phyloP scores from a whole-genome alignment of 2,329 filamentous ascomycete genomes.

The Aspergillus costaricaensis region DNA sequence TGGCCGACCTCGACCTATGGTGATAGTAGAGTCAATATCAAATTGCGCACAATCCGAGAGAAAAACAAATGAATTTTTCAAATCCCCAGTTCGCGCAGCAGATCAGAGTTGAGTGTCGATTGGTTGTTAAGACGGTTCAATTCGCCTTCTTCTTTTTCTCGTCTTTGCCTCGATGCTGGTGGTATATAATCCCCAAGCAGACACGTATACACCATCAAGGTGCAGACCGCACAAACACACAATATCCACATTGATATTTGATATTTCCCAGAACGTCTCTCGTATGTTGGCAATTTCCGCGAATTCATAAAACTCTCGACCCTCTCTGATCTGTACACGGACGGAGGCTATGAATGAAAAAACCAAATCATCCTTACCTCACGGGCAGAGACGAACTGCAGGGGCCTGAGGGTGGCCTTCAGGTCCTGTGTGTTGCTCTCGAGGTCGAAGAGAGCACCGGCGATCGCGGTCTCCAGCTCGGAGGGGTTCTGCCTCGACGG shows the following conservation, averaged over 20 bases:
- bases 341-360: neutral
- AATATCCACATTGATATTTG: neutral
- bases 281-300: neutral
- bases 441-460: conserved; percentile 95
- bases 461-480: conserved; percentile 96
- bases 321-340: conserved; percentile 1
- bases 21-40: conserved; percentile 37
- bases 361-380: conserved; percentile 72
- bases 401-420: conserved; percentile 90
- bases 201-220: neutral
- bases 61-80: neutral
- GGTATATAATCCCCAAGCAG: neutral
- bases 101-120: neutral
- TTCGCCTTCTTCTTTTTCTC: neutral
- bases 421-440: conserved; percentile 99
- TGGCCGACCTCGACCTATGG: conserved; percentile 98
- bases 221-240: neutral
- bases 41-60: conserved; percentile 9
- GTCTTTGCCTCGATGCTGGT: neutral
- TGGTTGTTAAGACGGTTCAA: neutral
- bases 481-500: conserved; percentile 93
- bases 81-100: neutral
- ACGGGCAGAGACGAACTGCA: conserved; percentile 98
- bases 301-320: neutral
- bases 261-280: neutral